These are phyloP conservation scores for Daedaleopsis nitida DNA, from an alignment of 768 basidiomycete species.

Conservation along the genomic window DNA sequence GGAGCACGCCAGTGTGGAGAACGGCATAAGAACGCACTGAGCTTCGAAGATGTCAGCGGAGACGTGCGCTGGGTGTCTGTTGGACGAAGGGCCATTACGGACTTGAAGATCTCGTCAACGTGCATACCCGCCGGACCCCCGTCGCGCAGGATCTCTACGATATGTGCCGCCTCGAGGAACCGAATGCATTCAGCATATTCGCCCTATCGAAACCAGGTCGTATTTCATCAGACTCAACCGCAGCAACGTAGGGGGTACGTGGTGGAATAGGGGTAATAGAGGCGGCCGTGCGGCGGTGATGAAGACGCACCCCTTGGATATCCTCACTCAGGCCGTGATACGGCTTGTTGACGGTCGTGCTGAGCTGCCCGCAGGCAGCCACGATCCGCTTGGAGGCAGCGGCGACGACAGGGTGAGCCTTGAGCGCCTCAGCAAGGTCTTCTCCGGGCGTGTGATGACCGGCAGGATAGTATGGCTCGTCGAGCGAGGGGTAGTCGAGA, in stretches of 20 bases:
- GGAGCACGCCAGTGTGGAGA: no score
- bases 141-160: constrained; percentile 68
- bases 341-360: constrained; percentile 23
- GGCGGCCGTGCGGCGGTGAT: neutral
- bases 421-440: constrained; percentile 19
- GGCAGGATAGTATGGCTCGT: constrained; percentile 8
- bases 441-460: neutral
- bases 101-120: constrained; percentile 38
- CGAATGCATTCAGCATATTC: constrained; percentile 7
- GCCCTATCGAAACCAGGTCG: neutral
- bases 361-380: constrained; percentile 26
- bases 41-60: no score
- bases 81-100: constrained; percentile 10
- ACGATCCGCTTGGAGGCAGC: constrained; percentile 24
- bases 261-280: no score
- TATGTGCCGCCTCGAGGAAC: constrained; percentile 37
- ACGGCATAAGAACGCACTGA: no score
- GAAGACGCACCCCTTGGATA: constrained; percentile 51
- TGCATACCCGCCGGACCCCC: constrained; percentile 55
- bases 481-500: constrained; percentile 17
- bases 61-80: no score
- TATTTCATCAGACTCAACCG: neutral
- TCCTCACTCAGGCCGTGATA: constrained; percentile 68
- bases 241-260: no score
- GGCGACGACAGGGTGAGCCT: constrained; percentile 18